Evolutionary conservation across 164 flowering plant genomes (phyloP), one percentile per base, ranked within the genome.

Genomic region (Aristolochia fimbriata): DNA sequence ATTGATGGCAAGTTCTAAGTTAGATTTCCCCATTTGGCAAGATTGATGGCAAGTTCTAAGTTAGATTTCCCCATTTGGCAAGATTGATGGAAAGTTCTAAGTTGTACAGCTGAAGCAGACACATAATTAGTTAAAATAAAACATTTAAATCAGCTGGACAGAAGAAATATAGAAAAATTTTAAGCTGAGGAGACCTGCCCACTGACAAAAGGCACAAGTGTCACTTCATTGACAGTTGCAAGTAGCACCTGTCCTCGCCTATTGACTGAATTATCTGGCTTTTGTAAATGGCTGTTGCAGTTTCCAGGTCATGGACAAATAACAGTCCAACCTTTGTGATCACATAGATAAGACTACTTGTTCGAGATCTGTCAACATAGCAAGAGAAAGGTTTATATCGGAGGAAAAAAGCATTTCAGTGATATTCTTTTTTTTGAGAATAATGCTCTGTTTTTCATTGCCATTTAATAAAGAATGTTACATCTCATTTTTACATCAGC

Each of bases 251-350:
- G 99, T 15, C 99, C 97, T 60, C 96, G 78, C 71, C 99, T 82
- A 65, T 94, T 94, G 57, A 94, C 75, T 62, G 99, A 93, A 81
- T 94, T 23, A 94, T 91, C 63, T 97, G 77, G 59, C 91, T 94
- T 71, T 97, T 78, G 71, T 94, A 94, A 43, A 94, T 91, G 19
- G 99, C 99, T 51, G 93, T 74, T 15, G 97, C 97, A 11, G 95
- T 82, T 76, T 94, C 99, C 74, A 94, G 71, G 64, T 94, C 99
- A 76, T 94, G 91, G n/a, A 94, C 99, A 71, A 94, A 94, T 11
- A 91, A 77, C 47, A 94, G 86, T 51, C 99, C 99, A 69, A 91
- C 96, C 78, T 91, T 94, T 64, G 99, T 94, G 65, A 94, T 91
- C 66, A 91, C 97, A 74, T 81, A 91, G n/a, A 91, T 84, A 79